Percentiles rank a stretch among this genome's conserved stretches.
Conservation (phyloP, 768 basidiomycete species). For the Hygrocybe coccinea region DNA sequence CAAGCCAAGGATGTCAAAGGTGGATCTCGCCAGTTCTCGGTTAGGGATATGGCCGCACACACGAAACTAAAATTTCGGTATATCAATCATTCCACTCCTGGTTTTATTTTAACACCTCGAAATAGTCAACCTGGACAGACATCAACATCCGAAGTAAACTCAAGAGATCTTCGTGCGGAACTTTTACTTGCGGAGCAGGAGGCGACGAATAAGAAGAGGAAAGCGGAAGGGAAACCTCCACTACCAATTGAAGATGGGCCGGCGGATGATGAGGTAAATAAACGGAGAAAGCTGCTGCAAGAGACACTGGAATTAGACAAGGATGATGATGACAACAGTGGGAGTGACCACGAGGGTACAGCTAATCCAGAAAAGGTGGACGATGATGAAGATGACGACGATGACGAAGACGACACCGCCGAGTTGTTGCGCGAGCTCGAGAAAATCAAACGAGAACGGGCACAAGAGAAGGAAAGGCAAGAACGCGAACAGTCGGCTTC, state of each 20-base stretch:
- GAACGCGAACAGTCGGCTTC: slow-evolving; percentile 70
- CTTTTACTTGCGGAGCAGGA: slow-evolving; percentile 82
- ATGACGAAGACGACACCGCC: slow-evolving; percentile 81
- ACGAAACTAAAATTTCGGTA: slow-evolving; percentile 98
- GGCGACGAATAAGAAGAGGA: slow-evolving; percentile 84
- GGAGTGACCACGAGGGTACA: slow-evolving; percentile 32
- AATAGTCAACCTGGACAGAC: slow-evolving; percentile 86
- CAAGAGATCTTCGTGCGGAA: slow-evolving; percentile 78
- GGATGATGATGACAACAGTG: slow-evolving; percentile 80
- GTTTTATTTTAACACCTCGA: background rate
- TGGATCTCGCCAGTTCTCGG: slow-evolving; percentile 88
- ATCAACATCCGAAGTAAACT: slow-evolving; percentile 66
- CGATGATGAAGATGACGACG: slow-evolving; percentile 29
- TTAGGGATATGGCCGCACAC: slow-evolving; percentile 89
- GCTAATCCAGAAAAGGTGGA: slow-evolving; percentile 32
- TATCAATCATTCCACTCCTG: slow-evolving; percentile 17
- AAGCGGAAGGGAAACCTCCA: slow-evolving; percentile 71
- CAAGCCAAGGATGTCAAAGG: slow-evolving; percentile 90
- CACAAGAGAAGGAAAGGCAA: slow-evolving; percentile 82
- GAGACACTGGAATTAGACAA: slow-evolving; percentile 84
- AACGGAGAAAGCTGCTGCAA: slow-evolving; percentile 82
- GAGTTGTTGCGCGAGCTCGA: slow-evolving; percentile 95
- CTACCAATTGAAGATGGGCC: slow-evolving; percentile 41
- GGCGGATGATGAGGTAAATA: slow-evolving; percentile 59
- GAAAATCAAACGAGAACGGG: slow-evolving; percentile 94